phyloP scores from a whole-genome alignment of 768 basidiomycete genomes.

The Pulveroboletus frians region DNA sequence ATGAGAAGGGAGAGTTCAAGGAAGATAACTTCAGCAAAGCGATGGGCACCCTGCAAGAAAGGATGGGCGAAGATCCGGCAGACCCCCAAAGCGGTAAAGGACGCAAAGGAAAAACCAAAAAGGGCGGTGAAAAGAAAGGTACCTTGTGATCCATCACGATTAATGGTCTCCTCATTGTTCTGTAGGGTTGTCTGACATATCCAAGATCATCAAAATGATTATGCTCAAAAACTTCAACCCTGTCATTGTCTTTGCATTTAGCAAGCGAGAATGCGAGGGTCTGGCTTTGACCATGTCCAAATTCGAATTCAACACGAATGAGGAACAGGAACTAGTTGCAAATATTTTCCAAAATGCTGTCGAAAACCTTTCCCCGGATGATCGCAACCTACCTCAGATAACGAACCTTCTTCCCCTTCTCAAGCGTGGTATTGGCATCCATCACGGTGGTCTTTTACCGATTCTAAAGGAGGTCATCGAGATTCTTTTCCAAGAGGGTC shows the following conservation, averaged over 20 bases:
- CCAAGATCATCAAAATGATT: slow-evolving; percentile 97
- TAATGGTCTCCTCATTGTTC: slow-evolving; percentile 8
- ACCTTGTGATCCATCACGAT: background rate
- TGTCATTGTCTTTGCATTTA: slow-evolving; percentile 97
- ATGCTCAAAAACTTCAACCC: slow-evolving; percentile 97
- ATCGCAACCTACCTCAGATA: slow-evolving; percentile 90
- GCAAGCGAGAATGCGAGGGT: slow-evolving; percentile 95
- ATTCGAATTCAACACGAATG: slow-evolving; percentile 88
- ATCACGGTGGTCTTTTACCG: slow-evolving; percentile 95
- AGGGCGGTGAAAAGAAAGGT: slow-evolving; percentile 94
- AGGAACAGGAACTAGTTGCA: slow-evolving; percentile 82
- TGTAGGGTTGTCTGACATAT: slow-evolving; percentile 85
- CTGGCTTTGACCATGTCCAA: slow-evolving; percentile 91
- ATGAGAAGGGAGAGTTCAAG: slow-evolving; percentile 94
- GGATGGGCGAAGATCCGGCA: slow-evolving; percentile 85
- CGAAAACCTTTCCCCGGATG: slow-evolving; percentile 78
- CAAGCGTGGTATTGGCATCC: slow-evolving; percentile 93
- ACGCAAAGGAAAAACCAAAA: slow-evolving; percentile 86
- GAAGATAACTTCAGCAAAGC: slow-evolving; percentile 98
- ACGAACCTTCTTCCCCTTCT: slow-evolving; percentile 87
- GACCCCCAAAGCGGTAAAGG: slow-evolving; percentile 82
- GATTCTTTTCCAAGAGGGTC: slow-evolving; percentile 95
- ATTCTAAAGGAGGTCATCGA: slow-evolving; percentile 99
- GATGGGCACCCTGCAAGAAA: slow-evolving; percentile 88
- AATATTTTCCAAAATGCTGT: slow-evolving; percentile 95